These are phyloP conservation scores for Leishmania aethiopica DNA, from an alignment of 208 protist species.

Conservation along the genomic window DNA sequence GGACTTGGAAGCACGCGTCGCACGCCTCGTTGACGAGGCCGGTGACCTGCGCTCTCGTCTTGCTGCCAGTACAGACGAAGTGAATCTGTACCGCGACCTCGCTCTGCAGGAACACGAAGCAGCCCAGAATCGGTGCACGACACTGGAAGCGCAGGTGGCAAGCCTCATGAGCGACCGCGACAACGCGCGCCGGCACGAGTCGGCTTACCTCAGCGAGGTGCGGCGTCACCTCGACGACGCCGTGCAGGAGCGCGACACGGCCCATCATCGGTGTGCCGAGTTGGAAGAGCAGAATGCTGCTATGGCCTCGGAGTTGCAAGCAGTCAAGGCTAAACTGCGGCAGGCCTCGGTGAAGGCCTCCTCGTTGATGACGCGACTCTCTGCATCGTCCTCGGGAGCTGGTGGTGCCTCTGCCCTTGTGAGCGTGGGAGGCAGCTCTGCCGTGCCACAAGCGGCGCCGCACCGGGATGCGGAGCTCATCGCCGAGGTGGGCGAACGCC, in stretches of 20 bases:
- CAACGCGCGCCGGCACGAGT: too few species aligned
- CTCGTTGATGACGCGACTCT: conserved; percentile 5
- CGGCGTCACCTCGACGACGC: neutral
- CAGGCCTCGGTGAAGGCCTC: conserved; percentile 10
- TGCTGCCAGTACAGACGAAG: neutral
- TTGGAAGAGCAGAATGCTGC: conserved; percentile 15
- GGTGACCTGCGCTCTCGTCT: too few species aligned
- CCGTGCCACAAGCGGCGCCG: neutral
- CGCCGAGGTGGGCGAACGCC: conserved; percentile 12
- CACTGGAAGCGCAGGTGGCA: conserved; percentile 3
- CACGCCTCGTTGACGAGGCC: too few species aligned
- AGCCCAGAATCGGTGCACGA: neutral
- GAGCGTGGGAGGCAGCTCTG: neutral
- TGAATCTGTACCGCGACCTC: neutral
- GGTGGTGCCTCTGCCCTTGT: neutral
- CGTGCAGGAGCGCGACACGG: conserved; percentile 6
- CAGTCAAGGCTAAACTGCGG: conserved; percentile 9
- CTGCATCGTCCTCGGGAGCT: neutral
- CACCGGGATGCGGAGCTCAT: conserved; percentile 5
- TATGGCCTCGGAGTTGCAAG: conserved; percentile 1
- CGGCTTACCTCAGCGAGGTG: too few species aligned
- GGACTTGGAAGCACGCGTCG: neutral
- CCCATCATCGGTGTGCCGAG: neutral
- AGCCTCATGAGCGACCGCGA: neutral
- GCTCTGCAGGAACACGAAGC: conserved; percentile 4